Base-by-base conservation (phyloP, 257 asterid species). In the Striga asiatica region DNA sequence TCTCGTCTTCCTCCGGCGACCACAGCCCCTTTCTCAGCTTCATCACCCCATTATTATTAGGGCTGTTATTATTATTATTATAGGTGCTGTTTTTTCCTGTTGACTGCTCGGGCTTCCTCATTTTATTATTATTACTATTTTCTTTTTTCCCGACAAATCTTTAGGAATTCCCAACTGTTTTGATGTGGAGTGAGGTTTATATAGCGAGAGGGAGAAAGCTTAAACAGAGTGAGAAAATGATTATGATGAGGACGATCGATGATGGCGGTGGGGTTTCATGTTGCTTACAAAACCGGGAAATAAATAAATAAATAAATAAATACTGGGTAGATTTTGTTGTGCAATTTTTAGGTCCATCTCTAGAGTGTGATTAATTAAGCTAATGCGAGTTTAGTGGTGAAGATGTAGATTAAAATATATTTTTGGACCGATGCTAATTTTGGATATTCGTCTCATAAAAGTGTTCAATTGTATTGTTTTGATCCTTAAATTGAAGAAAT, bases 1-100 rank as follows among this genome's bases (percentile, higher is more conserved):
- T 87, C 50, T 83, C 96, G 11, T 83, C 94, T 61, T 87, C 94
- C 54, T 86, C 95, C 0, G 96, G 95, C 6, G 94, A 87, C 96
- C 96, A 84, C 54, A 88, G 53, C 0, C 96, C 96, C 70, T 88
- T 88, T 53, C 94, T 59, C 3, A 84, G 61, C 46, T 81, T 87
- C 0, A 54, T 69, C 55, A 65, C 69, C 35, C 5, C 4, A 27
- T 2, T 27, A 20, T 0, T 20, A 4, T n/a, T 28, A 29, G 29
- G 8, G 1, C 14, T 62, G 23, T 54, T 17, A 5, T 41, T 41
- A 41, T 20, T 20, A 22, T 41, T 37, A 17, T 11, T 41, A 38
- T 1, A 2, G 16, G 1, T 38, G 1, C 16, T 18, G 25, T 45
- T 46, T 64, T 65, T 11, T 62, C 72, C 27, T 67, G 4, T 37